These are phyloP conservation scores for Aureobasidium sp. DNA, from an alignment of 2,329 filamentous ascomycete species.

Conservation along the genomic window DNA sequence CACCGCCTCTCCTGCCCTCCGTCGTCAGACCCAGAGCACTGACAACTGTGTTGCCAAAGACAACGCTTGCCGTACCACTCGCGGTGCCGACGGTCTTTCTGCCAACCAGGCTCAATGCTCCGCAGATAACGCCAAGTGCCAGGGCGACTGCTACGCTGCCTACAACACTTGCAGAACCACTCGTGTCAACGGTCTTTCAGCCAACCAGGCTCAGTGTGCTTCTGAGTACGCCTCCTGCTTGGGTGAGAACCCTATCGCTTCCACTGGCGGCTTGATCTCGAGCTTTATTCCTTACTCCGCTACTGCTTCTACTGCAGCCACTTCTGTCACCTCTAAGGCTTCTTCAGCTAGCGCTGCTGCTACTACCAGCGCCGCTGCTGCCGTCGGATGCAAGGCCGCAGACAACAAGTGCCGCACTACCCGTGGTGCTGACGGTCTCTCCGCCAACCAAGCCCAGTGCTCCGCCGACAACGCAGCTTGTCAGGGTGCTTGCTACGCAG, in stretches of 20 bases:
- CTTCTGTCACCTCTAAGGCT: not conserved
- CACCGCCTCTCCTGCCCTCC: constrained; percentile 13
- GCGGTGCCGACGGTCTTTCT: not conserved
- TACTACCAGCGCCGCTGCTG: constrained; percentile 2
- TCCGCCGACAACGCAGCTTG: constrained; percentile 1
- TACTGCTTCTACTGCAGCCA: not conserved
- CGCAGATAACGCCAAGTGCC: constrained; percentile 5
- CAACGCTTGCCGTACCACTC: constrained; percentile 9
- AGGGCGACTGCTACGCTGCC: constrained; percentile 12
- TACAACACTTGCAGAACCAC: constrained; percentile 14
- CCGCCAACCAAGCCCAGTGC: constrained; percentile 12
- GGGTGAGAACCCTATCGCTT: constrained; percentile 15
- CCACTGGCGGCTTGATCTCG: not conserved
- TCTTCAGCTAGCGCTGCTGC: not conserved
- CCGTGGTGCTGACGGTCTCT: not conserved
- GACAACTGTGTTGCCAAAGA: not conserved
- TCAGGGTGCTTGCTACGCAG: constrained; percentile 14
- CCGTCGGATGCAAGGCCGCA: not conserved
- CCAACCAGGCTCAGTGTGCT: constrained; percentile 15
- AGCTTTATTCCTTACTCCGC: not conserved
- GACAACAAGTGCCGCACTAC: constrained; percentile 11
- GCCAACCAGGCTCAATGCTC: constrained; percentile 13
- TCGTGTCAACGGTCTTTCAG: not conserved
- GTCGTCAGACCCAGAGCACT: not conserved
- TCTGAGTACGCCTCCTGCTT: constrained; percentile 10